phyloP scores from a whole-genome alignment of 257 asterid species.

The Solanum acaule region DNA sequence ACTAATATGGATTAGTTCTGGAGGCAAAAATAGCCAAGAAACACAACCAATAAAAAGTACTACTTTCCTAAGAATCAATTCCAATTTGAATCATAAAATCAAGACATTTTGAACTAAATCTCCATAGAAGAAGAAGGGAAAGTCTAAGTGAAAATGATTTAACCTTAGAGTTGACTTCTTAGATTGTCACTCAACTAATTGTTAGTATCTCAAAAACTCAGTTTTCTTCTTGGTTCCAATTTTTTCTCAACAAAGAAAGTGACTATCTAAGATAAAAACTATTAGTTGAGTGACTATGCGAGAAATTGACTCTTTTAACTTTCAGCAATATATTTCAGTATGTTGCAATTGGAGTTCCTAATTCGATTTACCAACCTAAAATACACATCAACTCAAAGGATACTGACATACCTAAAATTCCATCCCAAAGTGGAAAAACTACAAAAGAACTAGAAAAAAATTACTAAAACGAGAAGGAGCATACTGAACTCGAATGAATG shows the following conservation, averaged over 20 bases:
- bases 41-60: not conserved
- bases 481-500: no score
- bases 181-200: not conserved
- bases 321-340: not conserved
- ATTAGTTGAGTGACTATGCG: not conserved
- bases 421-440: not conserved
- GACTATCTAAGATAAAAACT: not conserved
- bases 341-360: not conserved
- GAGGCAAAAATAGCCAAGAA: not conserved
- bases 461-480: not conserved
- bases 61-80: not conserved
- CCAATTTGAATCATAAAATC: not conserved
- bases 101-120: not conserved
- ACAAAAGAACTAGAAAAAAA: not conserved
- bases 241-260: not conserved
- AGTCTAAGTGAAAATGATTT: not conserved
- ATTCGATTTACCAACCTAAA: not conserved
- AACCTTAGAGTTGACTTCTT: not conserved
- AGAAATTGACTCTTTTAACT: not conserved
- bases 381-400: not conserved
- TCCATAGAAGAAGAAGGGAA: not conserved
- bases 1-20: not conserved
- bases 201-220: not conserved
- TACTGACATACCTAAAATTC: not conserved
- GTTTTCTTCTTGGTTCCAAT: not conserved